Evolutionary conservation across 495 filamentous ascomycete species (phyloP).

Genomic region (Aspergillus avenaceus): DNA sequence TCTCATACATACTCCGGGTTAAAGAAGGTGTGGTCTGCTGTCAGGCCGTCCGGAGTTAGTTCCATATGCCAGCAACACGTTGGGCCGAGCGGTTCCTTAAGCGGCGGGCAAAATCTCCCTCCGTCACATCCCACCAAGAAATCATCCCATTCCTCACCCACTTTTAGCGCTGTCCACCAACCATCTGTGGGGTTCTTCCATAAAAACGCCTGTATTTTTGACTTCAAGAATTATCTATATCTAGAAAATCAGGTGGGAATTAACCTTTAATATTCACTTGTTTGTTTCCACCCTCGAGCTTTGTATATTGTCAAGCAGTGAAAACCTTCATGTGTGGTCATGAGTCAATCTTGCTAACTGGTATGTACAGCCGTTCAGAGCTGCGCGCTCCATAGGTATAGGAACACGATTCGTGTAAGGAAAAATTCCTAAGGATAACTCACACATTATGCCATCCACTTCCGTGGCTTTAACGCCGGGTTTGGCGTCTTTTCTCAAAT

Average conservation of each 20-base stretch:
- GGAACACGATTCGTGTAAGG: background rate
- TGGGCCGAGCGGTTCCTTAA: slow-evolving; percentile 5
- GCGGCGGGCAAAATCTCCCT: slow-evolving; percentile 7
- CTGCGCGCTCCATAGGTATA: background rate
- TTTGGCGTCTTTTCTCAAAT: slow-evolving; percentile 70
- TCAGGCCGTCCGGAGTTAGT: background rate
- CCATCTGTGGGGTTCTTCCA: background rate
- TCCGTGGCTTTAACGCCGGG: slow-evolving; percentile 56
- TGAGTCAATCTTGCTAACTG: background rate
- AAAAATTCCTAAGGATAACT: background rate
- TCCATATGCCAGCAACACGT: background rate
- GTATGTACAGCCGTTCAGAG: background rate
- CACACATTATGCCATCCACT: slow-evolving; percentile 43
- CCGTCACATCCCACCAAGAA: slow-evolving; percentile 1
- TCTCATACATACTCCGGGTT: background rate
- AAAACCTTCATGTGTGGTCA: background rate
- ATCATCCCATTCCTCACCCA: background rate
- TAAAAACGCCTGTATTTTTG: background rate
- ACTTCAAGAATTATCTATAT: background rate
- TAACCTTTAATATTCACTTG: too few relatives aligned
- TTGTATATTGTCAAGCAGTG: background rate
- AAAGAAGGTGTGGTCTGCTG: background rate
- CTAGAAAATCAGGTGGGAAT: background rate
- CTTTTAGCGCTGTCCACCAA: slow-evolving; percentile 1
- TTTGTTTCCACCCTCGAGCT: too few relatives aligned